Conservation (phyloP, 306 rosid species). For the Crotalaria pallida region DNA sequence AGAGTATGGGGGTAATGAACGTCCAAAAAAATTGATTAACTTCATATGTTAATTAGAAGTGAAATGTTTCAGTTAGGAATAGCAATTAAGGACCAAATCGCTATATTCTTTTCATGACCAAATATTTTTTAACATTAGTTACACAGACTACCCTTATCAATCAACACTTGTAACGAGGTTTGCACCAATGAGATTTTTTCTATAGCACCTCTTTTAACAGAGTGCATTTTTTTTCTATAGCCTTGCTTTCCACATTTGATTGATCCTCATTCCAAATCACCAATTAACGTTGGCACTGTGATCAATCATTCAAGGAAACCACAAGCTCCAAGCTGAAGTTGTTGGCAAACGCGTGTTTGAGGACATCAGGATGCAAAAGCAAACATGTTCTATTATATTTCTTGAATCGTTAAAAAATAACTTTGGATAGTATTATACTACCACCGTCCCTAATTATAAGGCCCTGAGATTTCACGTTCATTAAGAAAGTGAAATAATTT, state of each 20-base stretch:
- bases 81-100: not conserved
- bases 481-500: too few relatives aligned
- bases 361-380: too few relatives aligned
- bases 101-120: not conserved
- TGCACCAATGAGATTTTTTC: not conserved
- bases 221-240: not conserved
- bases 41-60: not conserved
- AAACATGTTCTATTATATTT: too few relatives aligned
- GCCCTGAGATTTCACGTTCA: too few relatives aligned
- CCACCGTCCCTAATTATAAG: too few relatives aligned
- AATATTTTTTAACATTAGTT: too few relatives aligned
- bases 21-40: not conserved
- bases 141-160: too few relatives aligned
- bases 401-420: too few relatives aligned
- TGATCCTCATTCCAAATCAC: not conserved
- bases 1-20: not conserved
- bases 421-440: too few relatives aligned
- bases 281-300: not conserved
- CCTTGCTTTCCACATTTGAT: conserved; percentile 18
- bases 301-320: conserved; percentile 10
- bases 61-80: not conserved
- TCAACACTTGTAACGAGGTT: not conserved
- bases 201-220: not conserved
- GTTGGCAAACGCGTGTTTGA: too few relatives aligned
- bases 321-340: too few relatives aligned